Conservation (phyloP, 192 early-diverging fungal genomes). For the Kappamyces sp. region DNA sequence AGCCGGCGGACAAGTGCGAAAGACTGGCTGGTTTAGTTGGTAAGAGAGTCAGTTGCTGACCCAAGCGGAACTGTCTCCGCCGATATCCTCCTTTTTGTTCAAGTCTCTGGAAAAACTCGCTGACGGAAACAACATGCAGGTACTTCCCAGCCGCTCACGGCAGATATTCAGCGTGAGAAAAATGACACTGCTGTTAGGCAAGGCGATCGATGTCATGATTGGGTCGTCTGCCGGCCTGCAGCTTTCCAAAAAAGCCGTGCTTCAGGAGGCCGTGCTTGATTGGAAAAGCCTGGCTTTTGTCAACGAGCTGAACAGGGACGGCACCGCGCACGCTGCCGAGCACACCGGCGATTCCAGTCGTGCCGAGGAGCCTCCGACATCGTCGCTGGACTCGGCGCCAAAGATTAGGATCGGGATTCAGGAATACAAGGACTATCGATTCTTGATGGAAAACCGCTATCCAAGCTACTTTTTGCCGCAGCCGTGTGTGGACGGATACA, state of each 20-base stretch:
- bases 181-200: not conserved
- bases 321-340: not conserved
- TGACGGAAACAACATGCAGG: not conserved
- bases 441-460: constrained; percentile 2
- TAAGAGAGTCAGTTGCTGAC: too few species aligned
- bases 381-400: not conserved
- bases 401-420: not conserved
- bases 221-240: not conserved
- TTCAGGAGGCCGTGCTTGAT: not conserved
- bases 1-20: too few species aligned
- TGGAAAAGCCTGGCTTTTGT: not conserved
- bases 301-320: not conserved
- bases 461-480: constrained; percentile 3
- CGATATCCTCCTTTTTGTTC: constrained; percentile 8
- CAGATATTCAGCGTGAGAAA: constrained; percentile 13
- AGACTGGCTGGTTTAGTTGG: too few species aligned
- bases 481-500: not conserved
- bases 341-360: not conserved
- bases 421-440: constrained; percentile 4
- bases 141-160: not conserved
- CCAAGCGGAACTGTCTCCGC: not conserved
- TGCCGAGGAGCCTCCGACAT: not conserved
- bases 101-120: constrained; percentile 10
- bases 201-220: constrained; percentile 3
- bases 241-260: not conserved